These are phyloP conservation scores for Chiua virens DNA, from an alignment of 768 basidiomycete species.

Conservation along the genomic window DNA sequence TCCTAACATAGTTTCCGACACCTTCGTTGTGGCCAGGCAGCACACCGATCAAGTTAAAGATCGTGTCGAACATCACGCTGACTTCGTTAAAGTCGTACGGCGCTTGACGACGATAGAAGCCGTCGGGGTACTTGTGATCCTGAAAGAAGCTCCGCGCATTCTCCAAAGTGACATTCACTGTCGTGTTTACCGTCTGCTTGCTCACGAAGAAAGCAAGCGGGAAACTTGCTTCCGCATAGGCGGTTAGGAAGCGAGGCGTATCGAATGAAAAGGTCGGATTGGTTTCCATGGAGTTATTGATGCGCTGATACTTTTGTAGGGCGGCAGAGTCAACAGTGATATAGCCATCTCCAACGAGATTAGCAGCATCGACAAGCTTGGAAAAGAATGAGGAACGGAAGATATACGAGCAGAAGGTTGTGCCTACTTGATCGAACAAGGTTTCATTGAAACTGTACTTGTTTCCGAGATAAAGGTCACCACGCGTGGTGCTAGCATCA, in stretches of 20 bases:
- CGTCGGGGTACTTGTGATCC: slow-evolving; percentile 15
- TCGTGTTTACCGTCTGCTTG: slow-evolving; percentile 20
- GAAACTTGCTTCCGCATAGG: slow-evolving; percentile 21
- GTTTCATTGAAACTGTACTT: slow-evolving; percentile 28
- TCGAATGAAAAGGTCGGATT: slow-evolving; percentile 25
- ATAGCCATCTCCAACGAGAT: slow-evolving; percentile 16
- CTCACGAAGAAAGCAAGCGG: slow-evolving; percentile 26
- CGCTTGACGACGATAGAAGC: slow-evolving; percentile 18
- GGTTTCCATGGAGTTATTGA: slow-evolving; percentile 27
- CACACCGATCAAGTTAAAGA: slow-evolving; percentile 5
- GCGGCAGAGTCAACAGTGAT: slow-evolving; percentile 24
- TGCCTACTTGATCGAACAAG: slow-evolving; percentile 17
- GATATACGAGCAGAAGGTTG: rapidly evolving
- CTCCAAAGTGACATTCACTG: slow-evolving; percentile 12
- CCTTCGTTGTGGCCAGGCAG: slow-evolving; percentile 19
- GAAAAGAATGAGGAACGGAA: neutral
- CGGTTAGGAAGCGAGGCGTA: slow-evolving; percentile 17
- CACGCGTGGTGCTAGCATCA: slow-evolving; percentile 25
- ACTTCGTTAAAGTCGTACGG: slow-evolving; percentile 13
- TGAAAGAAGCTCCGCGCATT: slow-evolving; percentile 22
- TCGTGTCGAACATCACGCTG: neutral
- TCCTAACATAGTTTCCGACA: slow-evolving; percentile 12
- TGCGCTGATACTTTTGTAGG: slow-evolving; percentile 19
- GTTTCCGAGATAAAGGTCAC: slow-evolving; percentile 26
- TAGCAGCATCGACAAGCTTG: slow-evolving; percentile 16